Conservation (phyloP, 2,329 filamentous ascomycete genomes). For the Ilyonectria sp. region DNA sequence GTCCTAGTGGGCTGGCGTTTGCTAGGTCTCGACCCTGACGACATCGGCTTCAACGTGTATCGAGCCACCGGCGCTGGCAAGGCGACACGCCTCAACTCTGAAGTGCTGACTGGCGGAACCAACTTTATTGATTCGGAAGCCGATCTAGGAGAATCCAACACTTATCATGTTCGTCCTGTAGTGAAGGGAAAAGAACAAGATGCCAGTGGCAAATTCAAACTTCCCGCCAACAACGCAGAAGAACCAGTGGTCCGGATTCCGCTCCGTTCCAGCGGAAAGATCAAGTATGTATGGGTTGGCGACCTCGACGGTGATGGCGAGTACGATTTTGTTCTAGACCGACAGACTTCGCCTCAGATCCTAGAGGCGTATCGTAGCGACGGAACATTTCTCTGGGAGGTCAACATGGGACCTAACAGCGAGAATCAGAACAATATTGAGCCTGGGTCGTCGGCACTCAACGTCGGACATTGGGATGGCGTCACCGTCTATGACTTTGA, state of each 20-base stretch:
- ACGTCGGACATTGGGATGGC: conserved; percentile 44
- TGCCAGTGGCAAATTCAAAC: conserved; percentile 30
- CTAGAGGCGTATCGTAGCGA: conserved; percentile 39
- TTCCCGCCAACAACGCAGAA: conserved; percentile 26
- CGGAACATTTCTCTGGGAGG: conserved; percentile 39
- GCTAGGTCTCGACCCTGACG: conserved; percentile 39
- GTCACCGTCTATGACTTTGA: conserved; percentile 46
- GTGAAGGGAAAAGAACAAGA: conserved; percentile 35
- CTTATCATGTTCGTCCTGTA: conserved; percentile 37
- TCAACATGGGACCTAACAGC: conserved; percentile 41
- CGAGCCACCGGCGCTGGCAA: conserved; percentile 13
- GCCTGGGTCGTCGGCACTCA: conserved; percentile 36
- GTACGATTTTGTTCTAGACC: conserved; percentile 42
- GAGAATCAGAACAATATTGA: conserved; percentile 41
- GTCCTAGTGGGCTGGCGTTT: conserved; percentile 40
- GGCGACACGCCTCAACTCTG: conserved; percentile 31
- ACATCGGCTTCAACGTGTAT: conserved; percentile 44
- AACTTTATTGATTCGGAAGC: conserved; percentile 39
- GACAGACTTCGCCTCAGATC: conserved; percentile 32
- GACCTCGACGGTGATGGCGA: conserved; percentile 44
- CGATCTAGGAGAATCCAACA: conserved; percentile 31
- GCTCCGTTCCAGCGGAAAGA: conserved; percentile 31
- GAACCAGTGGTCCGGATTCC: conserved; percentile 38
- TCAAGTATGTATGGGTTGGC: conserved; percentile 46
- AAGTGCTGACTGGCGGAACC: conserved; percentile 35